Evolutionary conservation across 345 rosid genomes (phyloP), one percentile per base, ranked within the genome.

Genomic region (Salix dunnii): DNA sequence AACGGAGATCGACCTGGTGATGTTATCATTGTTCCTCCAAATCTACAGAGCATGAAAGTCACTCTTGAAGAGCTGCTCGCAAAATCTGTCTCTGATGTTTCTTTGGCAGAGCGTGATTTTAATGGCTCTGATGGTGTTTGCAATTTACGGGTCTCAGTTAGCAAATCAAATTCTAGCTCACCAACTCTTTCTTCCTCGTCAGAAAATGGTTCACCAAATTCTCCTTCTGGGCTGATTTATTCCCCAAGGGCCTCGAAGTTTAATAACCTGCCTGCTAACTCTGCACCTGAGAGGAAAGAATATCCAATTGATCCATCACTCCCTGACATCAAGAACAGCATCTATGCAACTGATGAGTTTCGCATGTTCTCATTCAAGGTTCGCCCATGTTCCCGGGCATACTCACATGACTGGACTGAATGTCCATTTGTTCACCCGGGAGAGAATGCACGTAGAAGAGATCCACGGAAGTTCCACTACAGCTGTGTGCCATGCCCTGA

Each of bases 351-450:
- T 0, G 93, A 91, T 73, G 96, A 91, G 82, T 91, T 91, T 58
- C 90, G 96, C 49, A 91, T 90, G 93, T 91, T 86, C 81, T 91
- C 96, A 4, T 84, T 84, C 49, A 84, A 87, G 87, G 80, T 87
- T 40, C 86, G 88, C 23, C 88, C 90, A 20, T 87, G 90, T 78
- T 87, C 90, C 25, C 85, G 93, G 21, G 92, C 96, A 3, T 91
- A 91, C 67, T 90, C 96, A 12, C 96, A 90, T 83, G 96, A 91
- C 71, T 91, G 96, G 96, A 91, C 96, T 0, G 96, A 91, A 74
- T 91, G 93, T 72, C 96, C 96, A 4, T 91, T 91, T 83, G 96
- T 89, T 36, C 93, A 91, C 79, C 96, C 96, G 0, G 92, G 96
- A 7, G 96, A 90, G 84, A 91, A 91, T 78, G 96, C 96, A 0